Base-by-base conservation (phyloP, 2,329 filamentous ascomycete species). In the Colletotrichum neosansevieriae region DNA sequence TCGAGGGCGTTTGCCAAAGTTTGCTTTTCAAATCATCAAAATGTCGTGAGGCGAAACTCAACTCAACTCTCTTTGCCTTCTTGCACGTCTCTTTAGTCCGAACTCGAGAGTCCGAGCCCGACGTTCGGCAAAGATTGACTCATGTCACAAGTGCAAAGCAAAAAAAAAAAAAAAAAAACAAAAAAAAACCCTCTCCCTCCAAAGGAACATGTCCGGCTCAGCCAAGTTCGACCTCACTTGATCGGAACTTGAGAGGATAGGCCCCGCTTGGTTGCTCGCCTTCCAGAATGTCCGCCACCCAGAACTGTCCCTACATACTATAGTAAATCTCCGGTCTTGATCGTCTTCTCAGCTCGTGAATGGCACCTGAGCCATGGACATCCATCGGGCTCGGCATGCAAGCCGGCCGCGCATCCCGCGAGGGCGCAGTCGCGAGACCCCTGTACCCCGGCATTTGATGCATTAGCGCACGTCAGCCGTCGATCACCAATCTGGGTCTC, bases 391-490 rank as follows among this genome's bases (percentile, higher is more conserved):
- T 58, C 53, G 45, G 64, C 51, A 47, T 45, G 15, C 47, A 24
- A 24, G 21, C 21, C 21, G 21, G 21, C 21, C 2, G 21, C 21
- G 21, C 21, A 21, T 21, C 47, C 40, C 45, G 34, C 65, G 40
- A 29, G 13, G 34, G 29, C 19, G 54, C 49, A 17, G 17, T 9
- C 12, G 13, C 51, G 4, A 17, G 34, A 19, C 50, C 47, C 65
- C 47, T 17, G 19, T 17, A 65, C 50, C 61, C 61, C 49, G 19
- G 61, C 24, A 42, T 17, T 24, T 56, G 47, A 49, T 56, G 61
- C 65, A 65, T 64, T 68, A 59, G 61, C 47, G 47, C 53, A 59
- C 40, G 54, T 50, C 60, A 58, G 53, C 32, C 54, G 40, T 59
- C 40, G 47, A 56, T 54, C 53, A 67, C 36, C 32, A 32, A 12